Evolutionary conservation across 345 rosid genomes (phyloP), one percentile per base, ranked within the genome.

Genomic region (Cardamine chenopodiifolia): DNA sequence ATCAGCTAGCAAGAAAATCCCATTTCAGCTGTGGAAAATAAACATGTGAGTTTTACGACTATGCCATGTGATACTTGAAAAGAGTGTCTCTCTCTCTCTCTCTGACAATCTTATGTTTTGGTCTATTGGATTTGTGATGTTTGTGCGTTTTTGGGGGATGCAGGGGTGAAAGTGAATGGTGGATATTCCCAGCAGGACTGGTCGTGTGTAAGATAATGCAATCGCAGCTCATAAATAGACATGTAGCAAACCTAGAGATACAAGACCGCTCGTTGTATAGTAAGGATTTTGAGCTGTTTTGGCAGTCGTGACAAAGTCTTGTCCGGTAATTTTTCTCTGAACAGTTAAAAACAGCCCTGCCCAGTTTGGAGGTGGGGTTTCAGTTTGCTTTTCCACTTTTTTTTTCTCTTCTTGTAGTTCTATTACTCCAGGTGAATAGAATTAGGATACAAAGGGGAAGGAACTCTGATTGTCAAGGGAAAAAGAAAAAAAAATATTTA

Each of bases 151-250:
- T 53, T 17, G 62, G 73, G 68, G 66, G 72, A 47, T 81, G 88
- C 92, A 95, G 99, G 96, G 98, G 94, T 77, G 99, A 95, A 76
- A 90, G 96, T 72, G 99, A 92, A 76, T 89, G 99, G 98, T 92
- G 99, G 99, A 84, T 95, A 71, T 92, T 95, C 76, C 99, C 99
- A 18, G 97, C 85, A 23, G 96, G 89, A 57, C 82, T 95, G 73
- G 98, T 95, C 56, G 61, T 89, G 28, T 95, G 97, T 83, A 95
- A 95, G 79, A 80, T 88, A 59, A 77, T 95, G 54, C 99, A 95
- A 62, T 89, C 99, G 8, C 97, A 90, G 77, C 98, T 92, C 53
- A 81, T 92, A 75, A 95, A 95, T 72, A 89, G 97, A 90, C 99
- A 92, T 72, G 85, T 92, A 26, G 98, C 98, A 2, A 92, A 95